Base-by-base conservation (phyloP, 2,329 filamentous ascomycete species). In the Tolypocladium tundrense region DNA sequence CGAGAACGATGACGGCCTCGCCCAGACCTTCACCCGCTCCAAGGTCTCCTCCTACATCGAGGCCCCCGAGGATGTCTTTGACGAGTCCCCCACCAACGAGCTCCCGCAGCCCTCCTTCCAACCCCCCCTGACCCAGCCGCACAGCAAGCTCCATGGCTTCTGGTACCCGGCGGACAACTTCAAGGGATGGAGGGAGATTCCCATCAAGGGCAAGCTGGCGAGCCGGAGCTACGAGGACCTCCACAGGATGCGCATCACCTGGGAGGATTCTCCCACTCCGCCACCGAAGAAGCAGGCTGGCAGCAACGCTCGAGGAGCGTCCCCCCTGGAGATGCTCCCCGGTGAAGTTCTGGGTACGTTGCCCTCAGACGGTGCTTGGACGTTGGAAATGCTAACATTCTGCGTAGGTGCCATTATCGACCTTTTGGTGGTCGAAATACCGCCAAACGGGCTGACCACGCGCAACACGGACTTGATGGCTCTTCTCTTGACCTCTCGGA, bases 391-490 rank as follows among this genome's bases (percentile, higher is more conserved):
- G 56, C 56, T 60, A 50, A 58, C 37, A 53, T 55, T 41, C 41
- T 41, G 55, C 61, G 52, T 39, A 90, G 88, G 84, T 66, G 75
- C 84, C 67, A 90, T 93, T 61, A 88, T 93, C 67, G 86, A 88
- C 61, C 79, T 88, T 55, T 79, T 93, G 56, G 85, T 88, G 37
- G 75, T 89, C 58, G 89, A 93, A 70, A 80, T 90, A 14, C 88
- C 74, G 14, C 88, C 74, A 7, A 88, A 91, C 69, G 87, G 87
- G 57, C 81, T 90, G 65, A 85, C 87, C 33, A 84, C 86, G 43
- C 87, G 90, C 62, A 93, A 93, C 69, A 81, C 87, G 58, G 89
- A 93, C 69, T 77, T 93, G 59, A 87, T 91, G 76, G 84, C 88
- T 21, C 81, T 91, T 61, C 78, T 93, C 42, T 74, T 91, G 62